phyloP scores from a whole-genome alignment of 2,329 filamentous ascomycete genomes.

The Fusarium graminum region DNA sequence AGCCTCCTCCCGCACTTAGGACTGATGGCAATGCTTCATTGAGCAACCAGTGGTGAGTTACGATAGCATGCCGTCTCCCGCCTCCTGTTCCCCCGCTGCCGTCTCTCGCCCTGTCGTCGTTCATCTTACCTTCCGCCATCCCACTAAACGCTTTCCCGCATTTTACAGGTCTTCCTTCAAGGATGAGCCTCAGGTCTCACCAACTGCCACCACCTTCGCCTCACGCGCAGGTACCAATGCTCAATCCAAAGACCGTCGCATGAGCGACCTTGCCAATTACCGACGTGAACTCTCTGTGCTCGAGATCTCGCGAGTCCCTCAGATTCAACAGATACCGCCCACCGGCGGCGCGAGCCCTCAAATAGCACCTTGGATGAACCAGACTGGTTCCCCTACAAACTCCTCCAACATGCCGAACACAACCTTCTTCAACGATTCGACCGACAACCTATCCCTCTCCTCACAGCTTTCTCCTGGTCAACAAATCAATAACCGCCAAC shows the following conservation, averaged over 20 bases:
- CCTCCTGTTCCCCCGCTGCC: constrained; percentile 35
- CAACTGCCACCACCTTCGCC: constrained; percentile 60
- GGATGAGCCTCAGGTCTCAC: constrained; percentile 63
- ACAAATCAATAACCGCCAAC: constrained; percentile 56
- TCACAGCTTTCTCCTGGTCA: constrained; percentile 80
- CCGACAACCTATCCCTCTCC: constrained; percentile 72
- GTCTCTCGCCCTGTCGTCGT: constrained; percentile 35
- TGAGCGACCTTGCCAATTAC: constrained; percentile 76
- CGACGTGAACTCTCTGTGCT: constrained; percentile 78
- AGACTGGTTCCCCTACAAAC: constrained; percentile 55
- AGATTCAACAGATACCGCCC: constrained; percentile 67
- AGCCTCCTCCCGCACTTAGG: constrained; percentile 34
- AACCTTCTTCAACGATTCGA: constrained; percentile 80
- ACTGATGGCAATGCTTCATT: constrained; percentile 46
- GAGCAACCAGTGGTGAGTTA: constrained; percentile 49
- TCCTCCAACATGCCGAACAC: constrained; percentile 62
- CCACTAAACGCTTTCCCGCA: constrained; percentile 42
- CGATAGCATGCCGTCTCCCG: constrained; percentile 31
- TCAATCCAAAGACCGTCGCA: constrained; percentile 65
- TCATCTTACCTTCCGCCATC: constrained; percentile 32
- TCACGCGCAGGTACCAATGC: constrained; percentile 58
- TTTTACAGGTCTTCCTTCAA: constrained; percentile 48
- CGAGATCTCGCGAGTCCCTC: constrained; percentile 71
- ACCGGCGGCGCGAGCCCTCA: constrained; percentile 66
- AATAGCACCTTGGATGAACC: constrained; percentile 70